Base-by-base conservation (phyloP, 208 protist genomes). In the Acanthamoeba triangularis region DNA sequence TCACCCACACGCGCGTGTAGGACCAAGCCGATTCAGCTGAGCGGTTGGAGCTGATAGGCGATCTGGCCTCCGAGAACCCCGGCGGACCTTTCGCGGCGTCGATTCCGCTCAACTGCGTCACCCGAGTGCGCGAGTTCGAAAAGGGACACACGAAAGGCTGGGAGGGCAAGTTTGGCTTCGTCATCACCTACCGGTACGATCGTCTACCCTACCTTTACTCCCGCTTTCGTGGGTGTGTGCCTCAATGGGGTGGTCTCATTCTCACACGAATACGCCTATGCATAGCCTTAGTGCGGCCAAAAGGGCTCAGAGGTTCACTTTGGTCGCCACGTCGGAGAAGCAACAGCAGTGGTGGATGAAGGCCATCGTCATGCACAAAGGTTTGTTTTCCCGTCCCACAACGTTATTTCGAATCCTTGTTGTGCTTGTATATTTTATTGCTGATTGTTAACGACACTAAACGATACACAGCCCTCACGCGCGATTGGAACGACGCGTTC, bases 281-380 rank as follows among this genome's bases (percentile, higher is more conserved):
- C 13, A n/a, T 11, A 72, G 65, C 6, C 30, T 72, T 20, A 37
- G 30, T 13, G 13, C 65, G 1, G 25, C 25, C 14, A 37, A 72
- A 10, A 30, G 35, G 65, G 8, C n/a, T 11, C 25, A 20, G 30
- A 72, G 28, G 65, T 7, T 72, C 65, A 37, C 30, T 2, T 6
- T 72, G n/a, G 65, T 72, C 8, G 30, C 65, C 65, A 72, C 30
- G 1, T 37, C n/a, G 7, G 65, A 72, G 65, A 37, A 30, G 10
- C 30, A 30, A 3, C 65, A 72, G 30, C 65, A 72, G 65, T 72
- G 65, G 65, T 72, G 65, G 65, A 72, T 72, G n/a, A 72, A 72
- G 30, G 65, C 65, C 65, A 14, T 72, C 65, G 16, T 72, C n/a
- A 72, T 72, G 65, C 65, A 72, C 65, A 33, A 72, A 23, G 65